These are phyloP conservation scores for Cladosporium cucumerinum DNA, from an alignment of 2,329 filamentous ascomycete genomes.

Conservation along the genomic window DNA sequence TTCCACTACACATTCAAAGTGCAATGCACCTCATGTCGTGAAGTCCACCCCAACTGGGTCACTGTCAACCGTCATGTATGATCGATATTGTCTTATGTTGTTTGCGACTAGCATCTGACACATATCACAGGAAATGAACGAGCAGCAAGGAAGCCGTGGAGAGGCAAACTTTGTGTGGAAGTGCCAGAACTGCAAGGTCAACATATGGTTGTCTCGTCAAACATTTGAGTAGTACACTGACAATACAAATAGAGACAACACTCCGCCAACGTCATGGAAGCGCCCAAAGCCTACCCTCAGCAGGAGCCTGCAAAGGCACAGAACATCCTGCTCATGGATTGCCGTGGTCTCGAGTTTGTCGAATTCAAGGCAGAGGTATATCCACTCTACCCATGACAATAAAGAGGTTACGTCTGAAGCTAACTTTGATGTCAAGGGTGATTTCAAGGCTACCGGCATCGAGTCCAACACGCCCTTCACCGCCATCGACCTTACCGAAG, in stretches of 20 bases:
- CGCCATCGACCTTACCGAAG: conserved; percentile 77
- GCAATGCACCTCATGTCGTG: conserved; percentile 95
- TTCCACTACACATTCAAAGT: conserved; percentile 99
- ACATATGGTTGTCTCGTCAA: not conserved
- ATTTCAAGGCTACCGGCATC: conserved; percentile 79
- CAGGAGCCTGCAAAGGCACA: conserved; percentile 68
- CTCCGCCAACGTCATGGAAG: conserved; percentile 75
- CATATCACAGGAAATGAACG: conserved; percentile 69
- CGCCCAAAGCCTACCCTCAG: conserved; percentile 69
- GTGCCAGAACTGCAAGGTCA: conserved; percentile 95
- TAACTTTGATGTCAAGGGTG: conserved; percentile 58
- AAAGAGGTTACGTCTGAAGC: too few species aligned
- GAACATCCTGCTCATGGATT: conserved; percentile 88
- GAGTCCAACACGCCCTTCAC: conserved; percentile 81
- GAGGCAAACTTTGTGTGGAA: conserved; percentile 99
- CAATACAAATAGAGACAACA: conserved; percentile 65
- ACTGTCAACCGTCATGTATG: conserved; percentile 84
- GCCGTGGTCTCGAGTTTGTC: conserved; percentile 84
- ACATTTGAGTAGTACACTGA: conserved; percentile 22
- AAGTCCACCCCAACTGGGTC: conserved; percentile 82
- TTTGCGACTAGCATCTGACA: not conserved
- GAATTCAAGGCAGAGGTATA: conserved; percentile 86
- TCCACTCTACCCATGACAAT: not conserved
- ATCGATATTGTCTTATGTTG: not conserved
- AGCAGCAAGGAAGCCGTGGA: conserved; percentile 87